Base-by-base conservation (phyloP, 352 stramenopile species). In the Vaucheria bursata region DNA sequence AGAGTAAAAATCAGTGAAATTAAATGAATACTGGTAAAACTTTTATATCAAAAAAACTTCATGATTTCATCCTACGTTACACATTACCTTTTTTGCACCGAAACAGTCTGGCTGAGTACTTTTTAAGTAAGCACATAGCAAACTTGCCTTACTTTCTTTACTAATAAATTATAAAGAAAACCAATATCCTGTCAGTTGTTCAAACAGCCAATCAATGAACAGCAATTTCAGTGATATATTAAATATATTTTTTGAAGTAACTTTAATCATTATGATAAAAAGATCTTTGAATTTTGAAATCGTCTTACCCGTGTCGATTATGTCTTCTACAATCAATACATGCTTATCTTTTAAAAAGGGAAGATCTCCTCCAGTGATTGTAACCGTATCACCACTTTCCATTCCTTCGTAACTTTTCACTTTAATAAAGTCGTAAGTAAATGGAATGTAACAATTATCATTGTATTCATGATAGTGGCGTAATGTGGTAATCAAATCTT, bases 261-360 rank as follows among this genome's bases (percentile, higher is more conserved):
- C 4, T 38, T 0, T 34, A 68, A 68, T 34, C 34, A 68, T 35
- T 38, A 68, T 34, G 38, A 0, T 34, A 68, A 68, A 32, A 68
- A 68, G 32, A 68, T 39, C 53, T 39, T 3, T 35, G 18, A 31
- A 32, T 39, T 72, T 1, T 32, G 0, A 6, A 45, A 1, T n/a
- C n/a, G n/a, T n/a, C 25, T 64, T 3, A 78, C 94, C 94, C 69
- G 95, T 97, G 87, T 98, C 95, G 75, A 98, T 93, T 84, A 98
- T 98, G 85, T 98, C 95, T 85, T 98, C 95, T 2, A 98, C 90
- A 3, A 98, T 84, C 50, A 98, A 84, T 67, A 98, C 86, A 80
- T 97, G 85, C 79, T 92, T 93, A 66, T 87, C 90, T 78, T 90
- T 88, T 79, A 95, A 91, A 74, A 94, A 92, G 67, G 88, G 52